Evolutionary conservation across 164 flowering plant genomes (phyloP).

Genomic region (Warburgia ugandensis): DNA sequence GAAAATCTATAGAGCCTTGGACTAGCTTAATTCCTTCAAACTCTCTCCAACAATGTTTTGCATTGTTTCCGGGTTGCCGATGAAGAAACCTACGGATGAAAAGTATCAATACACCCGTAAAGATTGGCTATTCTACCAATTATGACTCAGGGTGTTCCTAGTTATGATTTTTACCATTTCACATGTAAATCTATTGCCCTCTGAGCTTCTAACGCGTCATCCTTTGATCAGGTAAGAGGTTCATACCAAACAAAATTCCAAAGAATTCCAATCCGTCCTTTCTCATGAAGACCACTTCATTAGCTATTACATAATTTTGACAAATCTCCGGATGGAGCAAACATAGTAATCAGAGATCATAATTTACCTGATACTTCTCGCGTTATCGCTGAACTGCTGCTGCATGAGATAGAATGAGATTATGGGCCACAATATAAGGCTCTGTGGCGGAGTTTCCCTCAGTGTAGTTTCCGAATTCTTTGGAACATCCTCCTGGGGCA

Average conservation of each 20-base stretch:
- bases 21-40: slow-evolving; percentile 11
- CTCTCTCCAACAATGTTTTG: slow-evolving; percentile 15
- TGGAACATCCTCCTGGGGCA: slow-evolving; percentile 18
- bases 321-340: neutral
- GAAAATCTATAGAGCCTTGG: slow-evolving; percentile 20
- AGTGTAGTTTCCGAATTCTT: slow-evolving; percentile 13
- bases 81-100: slow-evolving; percentile 14
- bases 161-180: slow-evolving; percentile 8
- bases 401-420: slow-evolving; percentile 18
- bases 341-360: neutral
- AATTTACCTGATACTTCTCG: slow-evolving; percentile 13
- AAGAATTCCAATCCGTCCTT: slow-evolving; percentile 19
- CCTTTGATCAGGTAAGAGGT: slow-evolving; percentile 13
- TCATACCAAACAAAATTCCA: slow-evolving; percentile 23
- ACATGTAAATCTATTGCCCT: slow-evolving; percentile 18
- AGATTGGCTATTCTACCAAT: neutral
- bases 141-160: neutral
- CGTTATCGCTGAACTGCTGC: slow-evolving; percentile 26
- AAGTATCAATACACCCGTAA: neutral
- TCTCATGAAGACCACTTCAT: slow-evolving; percentile 3
- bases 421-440: slow-evolving; percentile 20
- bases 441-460: slow-evolving; percentile 16
- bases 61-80: slow-evolving; percentile 16
- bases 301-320: neutral
- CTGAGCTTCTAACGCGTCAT: slow-evolving; percentile 11